Base-by-base conservation (phyloP, 2,329 filamentous ascomycete species). In the Trichoderma lentiforme region DNA sequence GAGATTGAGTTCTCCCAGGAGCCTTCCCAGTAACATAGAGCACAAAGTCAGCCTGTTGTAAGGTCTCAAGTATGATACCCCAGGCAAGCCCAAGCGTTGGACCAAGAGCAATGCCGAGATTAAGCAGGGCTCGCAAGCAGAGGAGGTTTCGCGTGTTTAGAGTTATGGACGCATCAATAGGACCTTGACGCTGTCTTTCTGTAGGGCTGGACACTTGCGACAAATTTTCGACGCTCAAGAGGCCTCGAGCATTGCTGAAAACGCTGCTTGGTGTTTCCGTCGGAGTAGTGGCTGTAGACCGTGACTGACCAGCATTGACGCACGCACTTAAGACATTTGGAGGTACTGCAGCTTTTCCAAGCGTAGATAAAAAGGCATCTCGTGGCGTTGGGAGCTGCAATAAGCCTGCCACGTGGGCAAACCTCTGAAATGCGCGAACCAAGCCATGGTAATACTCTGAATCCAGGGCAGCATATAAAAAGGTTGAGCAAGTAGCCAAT, bases 401-500 rank as follows among this genome's bases (percentile, higher is more conserved):
- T 61, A 99, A 85, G 6, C 96, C 97, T 51, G 96, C 94, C 3
- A 98, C 95, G 79, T 99, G 97, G 1, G 96, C 93, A 77, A 99
- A 93, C 75, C 97, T 94, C 77, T 99, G 96, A 76, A 98, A 97
- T 0, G 95, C 93, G 75, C 96, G 89, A 28, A 99, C 95, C 1
- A 99, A 85, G 11, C 92, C 90, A 75, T 98, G 95, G 77, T 98
- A 99, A 76, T 96, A 98, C 68, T 98, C 94, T 1, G 93, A 92
- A 79, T 99, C 96, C 4, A 99, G 84, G 0, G 95, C 91, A 34
- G 96, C 93, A 78, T 97, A 97, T 21, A 99, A 84, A 78, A 98
- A 99, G 0, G 95, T 98, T 0, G 96, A 99, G 77, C 94, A 98
- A 2, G 94, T 96, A 1, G 96, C 95, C 63, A 99, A 88, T 51